These are phyloP conservation scores for Scutellaria barbata DNA, from an alignment of 257 asterid species.

Conservation along the genomic window DNA sequence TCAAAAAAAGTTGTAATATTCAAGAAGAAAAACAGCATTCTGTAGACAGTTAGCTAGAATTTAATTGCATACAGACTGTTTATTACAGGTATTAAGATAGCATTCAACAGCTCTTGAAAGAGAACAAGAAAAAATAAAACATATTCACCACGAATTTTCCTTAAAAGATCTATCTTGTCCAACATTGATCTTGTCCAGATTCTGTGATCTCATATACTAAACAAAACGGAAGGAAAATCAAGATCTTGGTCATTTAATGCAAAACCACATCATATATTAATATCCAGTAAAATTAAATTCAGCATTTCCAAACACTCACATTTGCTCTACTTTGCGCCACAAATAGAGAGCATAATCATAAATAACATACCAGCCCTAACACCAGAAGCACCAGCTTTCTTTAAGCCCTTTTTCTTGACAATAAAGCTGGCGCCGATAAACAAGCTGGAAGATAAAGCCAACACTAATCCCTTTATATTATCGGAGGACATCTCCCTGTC, in stretches of 20 bases:
- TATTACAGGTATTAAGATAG: not conserved
- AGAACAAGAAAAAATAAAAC: not conserved
- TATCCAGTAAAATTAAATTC: not conserved
- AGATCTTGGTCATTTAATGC: slow-evolving; percentile 26
- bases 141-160: not conserved
- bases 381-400: slow-evolving; percentile 89
- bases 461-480: slow-evolving; percentile 73
- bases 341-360: too few relatives aligned
- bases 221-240: slow-evolving; percentile 13
- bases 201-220: too few relatives aligned
- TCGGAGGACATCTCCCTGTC: slow-evolving; percentile 84
- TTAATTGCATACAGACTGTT: not conserved
- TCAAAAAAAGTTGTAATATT: too few relatives aligned
- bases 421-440: slow-evolving; percentile 93
- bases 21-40: not conserved
- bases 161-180: not conserved
- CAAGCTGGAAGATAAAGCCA: slow-evolving; percentile 81
- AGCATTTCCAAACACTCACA: slow-evolving; percentile 8
- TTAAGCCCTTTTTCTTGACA: slow-evolving; percentile 86
- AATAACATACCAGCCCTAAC: slow-evolving; percentile 69
- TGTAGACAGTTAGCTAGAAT: not conserved
- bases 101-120: not conserved
- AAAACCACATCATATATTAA: slow-evolving; percentile 21
- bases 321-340: not conserved
- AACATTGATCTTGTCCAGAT: not conserved